These are phyloP conservation scores for Actinomucor elegans DNA, from an alignment of 371 early-diverging fungal genomes.

Conservation along the genomic window DNA sequence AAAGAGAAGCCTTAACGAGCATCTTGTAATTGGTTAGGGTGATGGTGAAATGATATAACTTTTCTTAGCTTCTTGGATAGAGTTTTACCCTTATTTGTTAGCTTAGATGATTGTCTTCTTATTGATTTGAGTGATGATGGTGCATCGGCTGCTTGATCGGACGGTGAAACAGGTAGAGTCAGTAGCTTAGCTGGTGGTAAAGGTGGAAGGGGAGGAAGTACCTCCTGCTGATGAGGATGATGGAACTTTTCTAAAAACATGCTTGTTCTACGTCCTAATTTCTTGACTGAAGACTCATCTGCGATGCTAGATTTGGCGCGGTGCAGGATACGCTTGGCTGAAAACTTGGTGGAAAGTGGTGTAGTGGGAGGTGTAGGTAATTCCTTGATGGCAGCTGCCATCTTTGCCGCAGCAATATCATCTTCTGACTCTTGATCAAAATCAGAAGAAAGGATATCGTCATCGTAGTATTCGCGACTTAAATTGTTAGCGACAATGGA, in stretches of 20 bases:
- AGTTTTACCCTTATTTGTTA: constrained; percentile 19
- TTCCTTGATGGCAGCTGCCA: background rate
- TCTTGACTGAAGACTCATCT: constrained; percentile 13
- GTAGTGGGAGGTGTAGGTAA: background rate
- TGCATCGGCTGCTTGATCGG: too few relatives aligned
- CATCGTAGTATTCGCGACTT: constrained; percentile 9
- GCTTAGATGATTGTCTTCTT: constrained; percentile 19
- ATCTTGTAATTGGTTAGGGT: too few relatives aligned
- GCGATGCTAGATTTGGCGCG: constrained; percentile 15
- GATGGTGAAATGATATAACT: constrained; percentile 22
- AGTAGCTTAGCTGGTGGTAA: too few relatives aligned
- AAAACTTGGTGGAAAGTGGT: constrained; percentile 10
- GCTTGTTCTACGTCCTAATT: constrained; percentile 15
- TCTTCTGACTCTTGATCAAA: constrained; percentile 4
- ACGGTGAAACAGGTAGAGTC: background rate
- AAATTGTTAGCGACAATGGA: background rate
- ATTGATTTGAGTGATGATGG: background rate
- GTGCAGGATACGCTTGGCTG: constrained; percentile 15
- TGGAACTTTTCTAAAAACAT: constrained; percentile 15
- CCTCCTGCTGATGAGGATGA: background rate
- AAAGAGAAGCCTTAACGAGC: too few relatives aligned
- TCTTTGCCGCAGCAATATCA: background rate
- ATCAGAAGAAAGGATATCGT: background rate
- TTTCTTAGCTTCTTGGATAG: constrained; percentile 17
- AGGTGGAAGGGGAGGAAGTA: too few relatives aligned